Evolutionary conservation across 768 basidiomycete species (phyloP), one percentile per base, ranked within the genome.

Genomic region (Russula emetica): DNA sequence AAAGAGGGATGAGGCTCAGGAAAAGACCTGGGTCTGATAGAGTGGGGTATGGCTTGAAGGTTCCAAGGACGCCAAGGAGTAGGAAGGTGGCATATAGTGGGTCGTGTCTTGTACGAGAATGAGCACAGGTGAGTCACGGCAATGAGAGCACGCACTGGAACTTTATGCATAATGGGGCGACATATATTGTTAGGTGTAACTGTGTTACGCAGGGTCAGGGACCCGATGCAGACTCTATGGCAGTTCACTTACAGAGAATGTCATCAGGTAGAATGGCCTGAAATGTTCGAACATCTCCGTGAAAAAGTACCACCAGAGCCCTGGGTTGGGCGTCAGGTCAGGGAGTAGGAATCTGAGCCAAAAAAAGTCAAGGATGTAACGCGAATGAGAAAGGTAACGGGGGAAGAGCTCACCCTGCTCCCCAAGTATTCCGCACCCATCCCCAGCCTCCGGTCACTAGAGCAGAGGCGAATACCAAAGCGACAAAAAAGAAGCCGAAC

Each of bases 221-320:
- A 40, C 49, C 26, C 10, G 34, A 16, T n/a, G 45, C 16, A 18
- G 10, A 1, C 8, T n/a, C 44, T 24, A 36, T 3, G 55, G 49
- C n/a, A 40, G 55, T 18, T 4, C 18, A 73, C 87, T 53, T 69
- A 94, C 94, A 20, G 88, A 90, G 74, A 98, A 98, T 20, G 90
- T 91, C 81, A 94, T 88, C 36, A 98, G 78, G 80, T 97, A 99
- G 77, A 98, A 98, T 5, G 88, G 85, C 34, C 97, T 80, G 79
- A 98, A 99, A 72, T 98, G 90, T 72, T 98, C 96, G 67, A 99
- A 99, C 91, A 98, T 98, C 73, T 98, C 96, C 13, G 94, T 98
- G 77, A 98, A 98, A 78, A 98, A 98, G 74, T 98, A 98, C 96
- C 96, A 98, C 90, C 94, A 94, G 32, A 98, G 76, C 2, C 97